Base-by-base conservation (phyloP, 2,329 filamentous ascomycete genomes). In the Paraphaeosphaeria minitans region DNA sequence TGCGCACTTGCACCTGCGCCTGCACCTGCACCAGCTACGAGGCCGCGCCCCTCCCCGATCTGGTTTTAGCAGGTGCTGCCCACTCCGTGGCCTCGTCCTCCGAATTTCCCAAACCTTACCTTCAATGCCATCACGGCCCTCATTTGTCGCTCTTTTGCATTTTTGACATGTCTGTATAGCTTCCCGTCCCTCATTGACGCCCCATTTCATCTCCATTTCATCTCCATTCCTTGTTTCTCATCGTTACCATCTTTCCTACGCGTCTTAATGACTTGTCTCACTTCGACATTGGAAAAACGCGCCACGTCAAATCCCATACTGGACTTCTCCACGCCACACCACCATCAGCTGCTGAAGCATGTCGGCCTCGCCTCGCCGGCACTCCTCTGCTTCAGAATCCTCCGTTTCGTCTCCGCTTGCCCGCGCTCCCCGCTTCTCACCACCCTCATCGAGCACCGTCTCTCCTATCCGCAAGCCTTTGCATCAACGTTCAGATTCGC, bases 401-500 rank as follows among this genome's bases (percentile, higher is more conserved):
- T 57, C 69, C 49, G 48, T 66, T 53, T 60, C 66, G 47, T 71
- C 69, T 33, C 66, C 67, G 31, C 64, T 74, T 46, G 61, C 68
- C 12, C 66, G 66, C 61, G 68, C 69, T 50, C 73, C 74, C 37
- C 74, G 63, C 39, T 68, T 74, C 37, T 68, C 65, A 33, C 75
- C 70, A 53, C 68, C 72, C 10, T 64, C 64, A n/a, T 70, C 68
- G 45, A 68, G 64, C 63, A 69, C 67, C 57, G 61, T 68, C 35
- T 76, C 75, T 56, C 73, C 75, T 52, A 56, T 63, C 56, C 69
- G 76, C 48, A 67, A 68, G 24, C 72, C 76, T 53, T 73, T 78
- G 35, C 76, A 77, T 62, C 73, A 79, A 49, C 71, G 73, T 45
- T 77, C 76, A 31, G 69, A 74, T 52, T 75, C 74, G 52, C 72